Percentiles rank a stretch among this genome's conserved stretches.
Conservation (phyloP, 495 filamentous ascomycete species). For the Pyrenopolyporus hunteri region DNA sequence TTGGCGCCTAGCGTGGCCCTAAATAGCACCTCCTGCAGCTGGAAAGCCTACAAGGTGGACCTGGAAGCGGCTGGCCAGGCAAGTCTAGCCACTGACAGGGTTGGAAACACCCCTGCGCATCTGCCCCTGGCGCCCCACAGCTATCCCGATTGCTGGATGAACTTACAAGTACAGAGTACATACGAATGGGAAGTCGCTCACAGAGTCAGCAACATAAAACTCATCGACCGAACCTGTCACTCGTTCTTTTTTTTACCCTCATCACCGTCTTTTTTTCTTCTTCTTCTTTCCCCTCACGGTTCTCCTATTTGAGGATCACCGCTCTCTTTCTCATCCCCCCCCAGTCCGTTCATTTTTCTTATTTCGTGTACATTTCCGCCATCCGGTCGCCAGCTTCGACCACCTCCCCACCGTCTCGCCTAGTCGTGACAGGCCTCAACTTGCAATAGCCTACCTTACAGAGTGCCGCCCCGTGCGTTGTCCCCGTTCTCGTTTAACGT, state of each 20-base stretch:
- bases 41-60: background rate
- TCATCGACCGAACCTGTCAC: conserved; percentile 20
- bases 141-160: conserved; percentile 29
- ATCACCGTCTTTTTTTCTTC: conserved; percentile 12
- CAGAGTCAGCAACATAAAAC: conserved; percentile 2
- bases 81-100: conserved; percentile 20
- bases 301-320: conserved; percentile 29
- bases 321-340: conserved; percentile 38
- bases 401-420: conserved; percentile 19
- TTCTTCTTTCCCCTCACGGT: conserved; percentile 12
- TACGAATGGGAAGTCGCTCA: background rate
- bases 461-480: background rate
- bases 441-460: background rate
- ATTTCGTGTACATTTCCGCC: conserved; percentile 34
- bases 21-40: conserved; percentile 21
- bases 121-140: conserved; percentile 25
- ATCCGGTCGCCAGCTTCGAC: conserved; percentile 51
- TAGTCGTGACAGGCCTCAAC: conserved; percentile 26
- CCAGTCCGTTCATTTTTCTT: conserved; percentile 38
- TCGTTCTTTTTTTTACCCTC: conserved; percentile 15
- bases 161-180: conserved; percentile 5
- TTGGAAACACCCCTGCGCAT: conserved; percentile 16
- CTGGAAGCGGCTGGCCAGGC: conserved; percentile 14
- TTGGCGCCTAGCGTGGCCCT: conserved; percentile 19
- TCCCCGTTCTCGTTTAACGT: conserved; percentile 20